Evolutionary conservation across 148 eudicot genomes (phyloP), one percentile per base, ranked within the genome.

Genomic region (Tetragonia tetragonoides): DNA sequence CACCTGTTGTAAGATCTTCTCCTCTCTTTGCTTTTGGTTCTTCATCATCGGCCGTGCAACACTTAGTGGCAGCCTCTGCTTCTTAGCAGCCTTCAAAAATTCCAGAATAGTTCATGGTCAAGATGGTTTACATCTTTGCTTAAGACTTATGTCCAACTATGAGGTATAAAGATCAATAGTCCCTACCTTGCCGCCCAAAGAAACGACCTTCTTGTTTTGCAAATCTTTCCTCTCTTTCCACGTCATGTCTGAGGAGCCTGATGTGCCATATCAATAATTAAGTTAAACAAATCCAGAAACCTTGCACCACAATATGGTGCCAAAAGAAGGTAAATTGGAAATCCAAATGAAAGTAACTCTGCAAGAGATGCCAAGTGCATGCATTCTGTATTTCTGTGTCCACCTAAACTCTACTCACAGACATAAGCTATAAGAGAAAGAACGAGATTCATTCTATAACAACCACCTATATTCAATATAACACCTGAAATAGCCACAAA

Each of bases 171-270:
- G 0, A 40, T 60, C 41, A 62, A 28, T 34, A 66, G 47, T 66
- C 74, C 44, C 77, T 68, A 95, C 99, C 99, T 95, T 95, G 78
- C 98, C 99, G 72, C 97, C 99, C 73, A 95, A 89, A 70, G 91
- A 83, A 62, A 90, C 94, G 18, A 92, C 89, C 77, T 92, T 95
- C 90, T 77, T 85, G 79, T 89, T 95, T 79, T 95, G 96, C 88
- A 95, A 78, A 74, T 87, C 93, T 85, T 95, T 93, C 81, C 80
- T 86, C 78, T 92, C 93, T 86, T 91, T 92, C 97, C 97, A 92
- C 80, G 96, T 88, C 99, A 95, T 89, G 76, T 85, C 89, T 10
- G 94, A 77, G 56, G 90, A 81, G 44, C 91, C 97, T 92, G 85
- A 66, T 82, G 64, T 42, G 61, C 23, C 69, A 76, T 2, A 18